Percentiles rank a stretch among this genome's conserved stretches.
These are phyloP conservation scores for Hypoxylon sp. DNA, from an alignment of 2,329 filamentous ascomycete genomes.

Conservation along the genomic window DNA sequence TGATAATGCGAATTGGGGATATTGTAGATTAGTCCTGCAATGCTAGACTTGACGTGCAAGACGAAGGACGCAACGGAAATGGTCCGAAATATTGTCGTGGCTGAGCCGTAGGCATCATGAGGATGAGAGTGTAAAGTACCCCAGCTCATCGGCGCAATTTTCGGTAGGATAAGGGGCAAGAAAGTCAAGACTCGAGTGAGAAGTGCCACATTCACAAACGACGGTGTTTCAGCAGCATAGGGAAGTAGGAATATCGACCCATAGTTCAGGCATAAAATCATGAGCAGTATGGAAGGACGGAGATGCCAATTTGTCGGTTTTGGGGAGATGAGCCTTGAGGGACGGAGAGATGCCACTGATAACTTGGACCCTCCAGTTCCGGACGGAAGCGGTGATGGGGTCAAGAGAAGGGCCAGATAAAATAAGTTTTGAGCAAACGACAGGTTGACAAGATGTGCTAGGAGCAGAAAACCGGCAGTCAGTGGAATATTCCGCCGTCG, in stretches of 20 bases:
- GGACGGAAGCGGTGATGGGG: constrained; percentile 63
- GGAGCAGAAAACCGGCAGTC: constrained; percentile 69
- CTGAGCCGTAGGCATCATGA: constrained; percentile 59
- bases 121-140: constrained; percentile 62
- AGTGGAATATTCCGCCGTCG: constrained; percentile 69
- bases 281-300: constrained; percentile 56
- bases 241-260: constrained; percentile 58
- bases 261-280: constrained; percentile 57
- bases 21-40: constrained; percentile 62
- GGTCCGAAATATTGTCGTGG: constrained; percentile 63
- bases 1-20: constrained; percentile 65
- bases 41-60: constrained; percentile 63
- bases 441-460: constrained; percentile 73
- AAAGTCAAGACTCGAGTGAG: constrained; percentile 60
- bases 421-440: constrained; percentile 76
- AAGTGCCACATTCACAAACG: constrained; percentile 57
- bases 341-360: constrained; percentile 51
- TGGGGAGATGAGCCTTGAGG: constrained; percentile 55
- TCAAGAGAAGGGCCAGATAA: constrained; percentile 71
- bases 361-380: constrained; percentile 49
- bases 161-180: constrained; percentile 62
- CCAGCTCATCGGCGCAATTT: constrained; percentile 65
- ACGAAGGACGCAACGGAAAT: constrained; percentile 62
- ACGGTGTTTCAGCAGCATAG: constrained; percentile 58
- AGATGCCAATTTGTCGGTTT: constrained; percentile 64